Base-by-base conservation (phyloP, 768 basidiomycete species). In the Termitomyces sp. region DNA sequence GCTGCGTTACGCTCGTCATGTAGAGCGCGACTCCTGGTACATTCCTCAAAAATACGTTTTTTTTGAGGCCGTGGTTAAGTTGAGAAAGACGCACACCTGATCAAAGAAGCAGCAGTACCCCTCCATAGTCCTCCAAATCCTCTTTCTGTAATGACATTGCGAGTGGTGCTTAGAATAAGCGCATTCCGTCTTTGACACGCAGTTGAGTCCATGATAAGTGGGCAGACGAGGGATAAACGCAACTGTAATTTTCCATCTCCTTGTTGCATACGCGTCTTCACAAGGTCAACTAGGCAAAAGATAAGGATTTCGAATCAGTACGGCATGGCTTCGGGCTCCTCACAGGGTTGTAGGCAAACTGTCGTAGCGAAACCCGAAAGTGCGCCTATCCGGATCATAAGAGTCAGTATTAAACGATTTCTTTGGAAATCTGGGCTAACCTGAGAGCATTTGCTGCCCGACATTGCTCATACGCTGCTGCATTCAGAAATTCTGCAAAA, bases 201-300 rank as follows among this genome's bases (percentile, higher is more conserved):
- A 54, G 45, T 55, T 45, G 26, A 47, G 37, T 45, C 21, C n/a
- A 52, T 30, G n/a, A 44, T 10, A 14, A 17, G 22, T 24, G 11
- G 34, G 26, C 12, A 43, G 35, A 17, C 14, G 21, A 19, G 19
- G 43, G 42, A 17, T 38, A 14, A 48, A 15, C 38, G 63, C 63
- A 68, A 64, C 21, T 41, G 65, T 38, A 71, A 41, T 30, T 58
- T 63, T 6, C 78, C 78, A 68, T 89, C 87, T 51, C 84, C 83
- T 69, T 94, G 92, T 67, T 95, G 93, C 61, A 94, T 65, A 45
- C 93, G 80, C n/a, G 94, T 96, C 72, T 97, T 97, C 61, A 97
- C 70, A 22, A 96, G 74, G 72, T 97, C 94, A 60, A 96, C 90
- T 92, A 43, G 17, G 17, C 35, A 24, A 28, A n/a, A 12, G 5